Evolutionary conservation across 306 rosid genomes (phyloP), one percentile per base, ranked within the genome.

Genomic region (Echinosophora koreensis): DNA sequence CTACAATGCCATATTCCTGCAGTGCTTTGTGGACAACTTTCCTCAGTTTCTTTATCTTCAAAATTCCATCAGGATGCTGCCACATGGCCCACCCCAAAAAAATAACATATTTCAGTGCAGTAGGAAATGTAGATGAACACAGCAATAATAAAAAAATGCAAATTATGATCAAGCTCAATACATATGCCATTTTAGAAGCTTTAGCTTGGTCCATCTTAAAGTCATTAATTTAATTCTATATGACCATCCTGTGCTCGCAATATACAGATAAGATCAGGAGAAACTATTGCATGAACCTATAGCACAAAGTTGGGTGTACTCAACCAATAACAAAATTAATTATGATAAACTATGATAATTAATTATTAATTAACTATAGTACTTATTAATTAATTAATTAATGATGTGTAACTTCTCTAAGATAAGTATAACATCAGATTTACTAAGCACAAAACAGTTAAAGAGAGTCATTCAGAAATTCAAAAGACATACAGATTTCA

Each of bases 11-110:
- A 42, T 92, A 92, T 69, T 92, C 96, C 37, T 60, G 89, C 66
- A 95, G 49, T 59, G 86, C 90, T 79, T 87, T 83, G 77, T 83
- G 62, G 49, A 88, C 90, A 75, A 42, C 82, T 87, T 89, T 95
- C 77, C 81, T 84, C 70, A 95, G 82, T 68, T 89, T 95, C 79
- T 84, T 89, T 86, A 90, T 81, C 89, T 95, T 95, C 82, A 95
- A 80, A 49, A 47, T 82, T 73, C 93, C 97, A 13, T 90, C 93
- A 51, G 96, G 90, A 54, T 84, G 89, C 98, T 95, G 90, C 68
- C 73, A 72, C 83, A 57, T 76, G 6, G 64, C 78, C 22, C 22
- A 22, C 32, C 32, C 32, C 32, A 57, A 74, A 15, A 37, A 37
- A 77, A 22, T 66, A 47, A 71, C 28, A 39, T 44, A 64, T 32